phyloP scores from a whole-genome alignment of 306 rosid species.

The Fragaria iinumae region DNA sequence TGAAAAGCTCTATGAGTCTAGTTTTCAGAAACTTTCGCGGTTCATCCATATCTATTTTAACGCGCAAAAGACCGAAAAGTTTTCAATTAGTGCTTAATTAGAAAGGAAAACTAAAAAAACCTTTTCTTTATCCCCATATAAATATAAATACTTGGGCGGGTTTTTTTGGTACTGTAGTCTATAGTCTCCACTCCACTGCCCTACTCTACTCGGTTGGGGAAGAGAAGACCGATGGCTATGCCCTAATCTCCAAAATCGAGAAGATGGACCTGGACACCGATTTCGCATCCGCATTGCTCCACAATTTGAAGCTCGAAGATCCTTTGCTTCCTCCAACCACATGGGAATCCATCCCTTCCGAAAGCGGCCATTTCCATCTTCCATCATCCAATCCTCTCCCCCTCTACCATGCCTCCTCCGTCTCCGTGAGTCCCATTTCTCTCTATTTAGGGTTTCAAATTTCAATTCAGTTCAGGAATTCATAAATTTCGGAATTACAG shows the following conservation, averaged over 20 bases:
- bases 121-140: too few relatives aligned
- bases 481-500: conserved; percentile 20
- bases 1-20: too few relatives aligned
- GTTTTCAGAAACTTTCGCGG: too few relatives aligned
- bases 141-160: too few relatives aligned
- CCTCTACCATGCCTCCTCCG: conserved; percentile 35
- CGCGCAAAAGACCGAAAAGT: too few relatives aligned
- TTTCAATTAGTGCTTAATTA: too few relatives aligned
- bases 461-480: neutral
- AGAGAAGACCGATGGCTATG: neutral
- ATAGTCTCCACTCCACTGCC: neutral
- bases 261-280: conserved; percentile 49
- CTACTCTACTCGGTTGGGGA: neutral
- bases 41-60: too few relatives aligned
- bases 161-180: too few relatives aligned
- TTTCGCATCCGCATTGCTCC: conserved; percentile 48
- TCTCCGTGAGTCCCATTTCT: conserved; percentile 59
- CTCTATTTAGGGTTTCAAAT: conserved; percentile 3
- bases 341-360: conserved; percentile 75
- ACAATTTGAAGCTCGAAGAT: conserved; percentile 61
- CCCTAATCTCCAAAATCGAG: neutral
- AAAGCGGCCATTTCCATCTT: conserved; percentile 37
- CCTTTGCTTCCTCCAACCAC: conserved; percentile 78
- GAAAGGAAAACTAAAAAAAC: too few relatives aligned
- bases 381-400: conserved; percentile 7